Evolutionary conservation across 345 rosid genomes (phyloP), one percentile per base, ranked within the genome.

Genomic region (Populus davidiana): DNA sequence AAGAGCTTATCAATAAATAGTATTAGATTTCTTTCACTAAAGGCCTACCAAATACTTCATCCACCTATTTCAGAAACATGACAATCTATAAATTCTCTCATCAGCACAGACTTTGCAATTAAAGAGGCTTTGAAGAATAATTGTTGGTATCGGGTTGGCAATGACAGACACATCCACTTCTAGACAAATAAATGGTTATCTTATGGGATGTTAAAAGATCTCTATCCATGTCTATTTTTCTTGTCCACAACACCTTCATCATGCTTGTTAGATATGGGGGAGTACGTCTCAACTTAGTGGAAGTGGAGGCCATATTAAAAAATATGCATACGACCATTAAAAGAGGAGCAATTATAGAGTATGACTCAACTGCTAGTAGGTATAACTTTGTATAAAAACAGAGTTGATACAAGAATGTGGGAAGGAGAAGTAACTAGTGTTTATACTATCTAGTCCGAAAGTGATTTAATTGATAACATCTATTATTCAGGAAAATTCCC

Each of bases 221-320:
- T 49, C 0, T 49, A 16, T 49, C 21, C 6, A 49, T 0, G 4
- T 0, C 7, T 49, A 49, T 49, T 49, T 5, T 49, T 2, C 6
- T 49, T 16, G 18, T 49, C 18, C 52, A 9, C 11, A 41, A 41
- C 44, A 41, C 11, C 44, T 41, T 41, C 13, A 41, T 41, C 13
- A 2, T 41, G 13, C 13, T 41, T 41, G 44, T 12, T 41, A 2
- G 44, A 41, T 41, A 41, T 41, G 3, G 3, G 2, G 3, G 13
- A 2, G 21, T 1, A 49, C 7, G 54, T 16, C 54, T 16, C 18
- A 49, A 0, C 8, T 49, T 17, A 49, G 0, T 49, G 18, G 6
- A 21, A 49, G 6, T 16, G 21, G 6, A 49, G 20, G 54, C 0
- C 6, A 16, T 1, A 16, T 0, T 16, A 0, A 2, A 49, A 0